Evolutionary conservation across 2,329 filamentous ascomycete genomes (phyloP).

Genomic region (Metarhizium robertsii): DNA sequence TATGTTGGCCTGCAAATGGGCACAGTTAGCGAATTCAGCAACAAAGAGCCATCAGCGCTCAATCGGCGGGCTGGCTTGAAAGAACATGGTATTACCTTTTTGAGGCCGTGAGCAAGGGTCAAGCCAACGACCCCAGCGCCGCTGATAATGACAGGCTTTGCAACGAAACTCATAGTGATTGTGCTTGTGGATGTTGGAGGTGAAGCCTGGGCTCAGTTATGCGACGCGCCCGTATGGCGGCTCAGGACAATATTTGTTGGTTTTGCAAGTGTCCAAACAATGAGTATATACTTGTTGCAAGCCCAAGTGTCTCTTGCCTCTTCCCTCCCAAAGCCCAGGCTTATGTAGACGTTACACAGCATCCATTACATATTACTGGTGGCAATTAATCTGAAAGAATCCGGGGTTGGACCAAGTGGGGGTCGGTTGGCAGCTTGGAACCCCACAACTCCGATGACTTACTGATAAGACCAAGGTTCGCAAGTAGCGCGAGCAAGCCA

Average conservation of each 20-base stretch:
- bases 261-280: too few relatives aligned
- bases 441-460: neutral
- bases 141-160: slow-evolving; percentile 24
- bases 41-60: neutral
- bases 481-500: neutral
- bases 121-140: slow-evolving; percentile 29
- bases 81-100: slow-evolving; percentile 16
- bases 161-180: slow-evolving; percentile 3
- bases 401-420: neutral
- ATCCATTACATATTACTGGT: neutral
- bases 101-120: slow-evolving; percentile 25
- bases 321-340: neutral
- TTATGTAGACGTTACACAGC: neutral
- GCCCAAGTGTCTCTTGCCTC: neutral
- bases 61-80: neutral
- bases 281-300: neutral
- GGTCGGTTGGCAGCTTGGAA: neutral
- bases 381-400: neutral
- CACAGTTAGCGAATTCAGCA: neutral
- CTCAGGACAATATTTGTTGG: too few relatives aligned
- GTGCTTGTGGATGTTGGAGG: neutral
- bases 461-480: neutral
- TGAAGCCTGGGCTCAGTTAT: neutral
- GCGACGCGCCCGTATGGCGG: too few relatives aligned
- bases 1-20: slow-evolving; percentile 15